Percentiles rank a stretch among this genome's conserved stretches.
These are phyloP conservation scores for Chrysosphaeria jannelii DNA, from an alignment of 2,329 filamentous ascomycete species.

Conservation along the genomic window DNA sequence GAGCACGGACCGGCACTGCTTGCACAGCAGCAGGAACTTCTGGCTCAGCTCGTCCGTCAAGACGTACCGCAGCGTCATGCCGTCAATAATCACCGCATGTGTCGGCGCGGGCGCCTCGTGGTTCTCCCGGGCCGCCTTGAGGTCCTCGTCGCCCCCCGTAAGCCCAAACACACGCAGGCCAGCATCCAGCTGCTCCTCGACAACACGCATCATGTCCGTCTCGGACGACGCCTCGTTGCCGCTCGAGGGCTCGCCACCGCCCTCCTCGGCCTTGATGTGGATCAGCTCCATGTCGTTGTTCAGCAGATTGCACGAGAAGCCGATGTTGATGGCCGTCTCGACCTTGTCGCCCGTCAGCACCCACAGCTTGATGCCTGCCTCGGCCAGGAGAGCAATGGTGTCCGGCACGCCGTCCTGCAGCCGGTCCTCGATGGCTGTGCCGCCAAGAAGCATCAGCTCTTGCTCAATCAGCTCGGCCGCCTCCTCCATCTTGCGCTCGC, in stretches of 20 bases:
- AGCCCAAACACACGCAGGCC: slow-evolving; percentile 44
- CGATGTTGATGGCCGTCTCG: slow-evolving; percentile 98
- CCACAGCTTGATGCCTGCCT: slow-evolving; percentile 95
- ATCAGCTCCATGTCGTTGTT: slow-evolving; percentile 97
- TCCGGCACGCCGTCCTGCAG: slow-evolving; percentile 92
- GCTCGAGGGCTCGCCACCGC: slow-evolving; percentile 12
- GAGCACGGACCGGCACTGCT: slow-evolving; percentile 84
- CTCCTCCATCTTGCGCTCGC: slow-evolving; percentile 77
- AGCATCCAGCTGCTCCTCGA: slow-evolving; percentile 44
- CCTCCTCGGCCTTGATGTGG: slow-evolving; percentile 54
- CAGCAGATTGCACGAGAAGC: slow-evolving; percentile 91
- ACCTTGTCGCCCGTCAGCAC: slow-evolving; percentile 96
- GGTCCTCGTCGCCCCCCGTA: slow-evolving; percentile 60
- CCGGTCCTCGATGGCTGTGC: slow-evolving; percentile 90
- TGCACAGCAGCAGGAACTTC: slow-evolving; percentile 83
- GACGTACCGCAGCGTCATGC: slow-evolving; percentile 71
- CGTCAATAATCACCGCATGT: slow-evolving; percentile 82
- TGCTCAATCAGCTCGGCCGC: slow-evolving; percentile 79
- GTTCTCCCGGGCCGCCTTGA: slow-evolving; percentile 46
- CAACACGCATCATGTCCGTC: slow-evolving; percentile 20
- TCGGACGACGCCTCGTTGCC: no score
- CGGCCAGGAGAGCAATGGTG: slow-evolving; percentile 67
- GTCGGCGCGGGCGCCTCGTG: slow-evolving; percentile 69
- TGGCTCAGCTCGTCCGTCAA: slow-evolving; percentile 59
- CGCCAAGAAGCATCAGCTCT: slow-evolving; percentile 61